phyloP scores from a whole-genome alignment of 371 early-diverging fungal genomes.

The Neoconidiobolus thromboides region DNA sequence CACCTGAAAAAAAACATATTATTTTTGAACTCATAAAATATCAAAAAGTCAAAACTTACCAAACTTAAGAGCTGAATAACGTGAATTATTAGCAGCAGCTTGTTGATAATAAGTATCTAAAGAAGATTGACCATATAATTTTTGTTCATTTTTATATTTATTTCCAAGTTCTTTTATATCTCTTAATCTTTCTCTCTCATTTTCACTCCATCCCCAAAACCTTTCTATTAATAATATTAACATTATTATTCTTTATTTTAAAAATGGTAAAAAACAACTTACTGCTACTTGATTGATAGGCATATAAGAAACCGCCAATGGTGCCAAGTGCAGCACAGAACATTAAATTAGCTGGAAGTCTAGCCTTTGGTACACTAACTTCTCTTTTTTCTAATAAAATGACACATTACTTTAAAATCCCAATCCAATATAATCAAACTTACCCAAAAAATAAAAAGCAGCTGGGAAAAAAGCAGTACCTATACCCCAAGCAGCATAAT shows the following conservation, averaged over 20 bases:
- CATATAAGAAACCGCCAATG: conserved; percentile 44
- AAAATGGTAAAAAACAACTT: conserved; percentile 16
- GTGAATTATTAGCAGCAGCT: conserved; percentile 45
- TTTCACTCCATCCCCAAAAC: conserved; percentile 89
- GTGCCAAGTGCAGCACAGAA: conserved; percentile 27
- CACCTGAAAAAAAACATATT: conserved; percentile 15
- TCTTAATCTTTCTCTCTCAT: conserved; percentile 53
- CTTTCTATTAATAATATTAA: conserved; percentile 29
- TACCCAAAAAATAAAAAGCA: conserved; percentile 52
- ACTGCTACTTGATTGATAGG: conserved; percentile 45
- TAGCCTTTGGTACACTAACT: neutral
- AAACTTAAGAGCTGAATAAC: conserved; percentile 41
- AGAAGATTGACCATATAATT: conserved; percentile 42
- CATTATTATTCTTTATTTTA: neutral
- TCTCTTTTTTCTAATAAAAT: neutral
- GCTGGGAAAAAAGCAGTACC: conserved; percentile 54
- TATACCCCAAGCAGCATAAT: conserved; percentile 49
- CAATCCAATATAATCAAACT: conserved; percentile 6
- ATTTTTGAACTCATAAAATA: neutral
- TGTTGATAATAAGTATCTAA: conserved; percentile 41
- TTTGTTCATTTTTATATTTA: conserved; percentile 41
- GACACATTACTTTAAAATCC: neutral
- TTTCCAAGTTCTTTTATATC: conserved; percentile 44
- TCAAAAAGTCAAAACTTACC: conserved; percentile 19
- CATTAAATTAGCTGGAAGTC: neutral